Evolutionary conservation across 2,329 filamentous ascomycete species (phyloP).

Genomic region (Alternaria metachromatica): DNA sequence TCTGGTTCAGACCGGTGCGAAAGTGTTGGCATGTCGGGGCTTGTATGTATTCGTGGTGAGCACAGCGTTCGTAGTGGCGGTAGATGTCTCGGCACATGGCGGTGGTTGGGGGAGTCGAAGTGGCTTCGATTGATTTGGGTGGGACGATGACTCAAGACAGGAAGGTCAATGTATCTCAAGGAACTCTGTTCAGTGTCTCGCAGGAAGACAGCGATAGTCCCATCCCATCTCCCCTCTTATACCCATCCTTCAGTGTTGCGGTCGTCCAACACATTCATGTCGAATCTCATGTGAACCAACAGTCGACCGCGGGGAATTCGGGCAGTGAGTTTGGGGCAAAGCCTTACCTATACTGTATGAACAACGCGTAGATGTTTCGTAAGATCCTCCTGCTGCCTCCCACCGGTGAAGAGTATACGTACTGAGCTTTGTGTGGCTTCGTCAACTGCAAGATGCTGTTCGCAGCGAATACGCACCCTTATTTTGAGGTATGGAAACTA

Average conservation of each 20-base stretch:
- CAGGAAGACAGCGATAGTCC: background rate
- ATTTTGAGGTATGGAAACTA: background rate
- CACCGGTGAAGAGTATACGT: background rate
- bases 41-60: slow-evolving; percentile 10
- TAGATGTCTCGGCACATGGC: slow-evolving; percentile 10
- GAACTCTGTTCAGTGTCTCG: background rate
- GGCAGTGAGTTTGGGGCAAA: background rate
- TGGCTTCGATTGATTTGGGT: background rate
- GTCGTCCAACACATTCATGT: background rate
- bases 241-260: background rate
- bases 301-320: background rate
- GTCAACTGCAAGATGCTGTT: background rate
- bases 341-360: background rate
- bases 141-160: background rate
- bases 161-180: background rate
- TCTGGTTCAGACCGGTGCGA: background rate
- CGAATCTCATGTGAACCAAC: background rate
- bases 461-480: background rate
- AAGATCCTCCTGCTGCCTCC: background rate
- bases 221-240: background rate
- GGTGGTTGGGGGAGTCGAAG: background rate
- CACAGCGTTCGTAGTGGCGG: slow-evolving; percentile 5
- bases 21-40: slow-evolving; percentile 1
- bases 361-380: background rate
- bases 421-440: background rate